phyloP scores from a whole-genome alignment of 2,329 filamentous ascomycete species.

The Xylaria sp. region DNA sequence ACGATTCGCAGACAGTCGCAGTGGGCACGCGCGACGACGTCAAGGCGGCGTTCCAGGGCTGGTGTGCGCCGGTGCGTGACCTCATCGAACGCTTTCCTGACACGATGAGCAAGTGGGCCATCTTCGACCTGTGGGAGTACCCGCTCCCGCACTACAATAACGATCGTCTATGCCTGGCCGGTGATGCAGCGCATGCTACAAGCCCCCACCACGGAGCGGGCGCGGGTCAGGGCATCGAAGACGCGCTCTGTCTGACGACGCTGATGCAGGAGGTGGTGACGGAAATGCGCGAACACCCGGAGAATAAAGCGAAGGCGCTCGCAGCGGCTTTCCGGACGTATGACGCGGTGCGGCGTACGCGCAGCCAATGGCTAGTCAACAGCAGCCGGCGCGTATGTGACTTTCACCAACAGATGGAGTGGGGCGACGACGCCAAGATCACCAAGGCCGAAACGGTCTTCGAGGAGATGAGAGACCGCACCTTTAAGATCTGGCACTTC shows the following conservation, averaged over 20 bases:
- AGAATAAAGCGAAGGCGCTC: conserved; percentile 31
- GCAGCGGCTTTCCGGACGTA: conserved; percentile 37
- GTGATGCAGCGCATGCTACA: conserved; percentile 44
- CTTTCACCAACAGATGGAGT: conserved; percentile 36
- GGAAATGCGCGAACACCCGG: conserved; percentile 16
- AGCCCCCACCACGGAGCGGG: conserved; percentile 43
- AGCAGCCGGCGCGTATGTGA: conserved; percentile 43
- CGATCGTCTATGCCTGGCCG: conserved; percentile 40
- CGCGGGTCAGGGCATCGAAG: conserved; percentile 53
- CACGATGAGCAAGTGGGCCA: conserved; percentile 43
- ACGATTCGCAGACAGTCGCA: conserved; percentile 36
- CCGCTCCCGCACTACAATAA: conserved; percentile 39
- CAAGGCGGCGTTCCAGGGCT: conserved; percentile 35
- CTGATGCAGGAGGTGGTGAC: conserved; percentile 53
- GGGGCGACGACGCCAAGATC: conserved; percentile 37
- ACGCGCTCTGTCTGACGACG: conserved; percentile 56
- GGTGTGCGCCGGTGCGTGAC: conserved; percentile 38
- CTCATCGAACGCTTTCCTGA: conserved; percentile 41
- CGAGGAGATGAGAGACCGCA: conserved; percentile 41
- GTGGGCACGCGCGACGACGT: conserved; percentile 39
- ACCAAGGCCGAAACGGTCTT: conserved; percentile 42
- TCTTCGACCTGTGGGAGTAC: conserved; percentile 44
- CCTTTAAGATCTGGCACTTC: conserved; percentile 43
- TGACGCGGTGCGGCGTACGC: conserved; percentile 35
- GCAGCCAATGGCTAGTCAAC: conserved; percentile 44